Evolutionary conservation across 2,329 filamentous ascomycete genomes (phyloP).

Genomic region (Penicillium sp.): DNA sequence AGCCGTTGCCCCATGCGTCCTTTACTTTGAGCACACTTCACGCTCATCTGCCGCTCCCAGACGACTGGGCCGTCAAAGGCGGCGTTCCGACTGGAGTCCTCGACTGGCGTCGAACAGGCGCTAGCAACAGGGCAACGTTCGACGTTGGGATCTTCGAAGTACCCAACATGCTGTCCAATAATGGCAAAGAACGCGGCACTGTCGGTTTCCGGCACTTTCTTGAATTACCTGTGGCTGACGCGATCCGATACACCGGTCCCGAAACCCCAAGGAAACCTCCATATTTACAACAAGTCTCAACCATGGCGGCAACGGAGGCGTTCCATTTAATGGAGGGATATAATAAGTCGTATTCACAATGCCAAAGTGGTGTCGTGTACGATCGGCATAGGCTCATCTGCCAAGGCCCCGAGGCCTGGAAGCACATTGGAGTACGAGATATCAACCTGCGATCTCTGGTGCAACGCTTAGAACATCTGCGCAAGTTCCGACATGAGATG

Average conservation of each 20-base stretch:
- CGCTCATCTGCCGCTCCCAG: conserved; percentile 46
- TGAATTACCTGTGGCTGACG: conserved; percentile 47
- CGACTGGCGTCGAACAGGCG: conserved; percentile 27
- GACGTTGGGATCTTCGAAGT: conserved; percentile 49
- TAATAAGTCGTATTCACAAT: conserved; percentile 38
- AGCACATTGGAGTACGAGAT: conserved; percentile 43
- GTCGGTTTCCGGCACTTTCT: conserved; percentile 50
- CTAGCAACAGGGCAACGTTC: conserved; percentile 41
- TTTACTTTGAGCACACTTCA: conserved; percentile 46
- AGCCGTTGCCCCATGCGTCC: conserved; percentile 41
- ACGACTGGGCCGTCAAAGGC: conserved; percentile 34
- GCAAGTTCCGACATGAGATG: conserved; percentile 36
- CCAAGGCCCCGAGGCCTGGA: conserved; percentile 43
- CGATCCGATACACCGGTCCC: conserved; percentile 25
- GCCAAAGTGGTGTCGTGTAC: conserved; percentile 35
- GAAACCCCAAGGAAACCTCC: conserved; percentile 20
- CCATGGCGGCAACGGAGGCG: conserved; percentile 31
- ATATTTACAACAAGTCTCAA: conserved; percentile 25
- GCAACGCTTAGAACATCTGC: conserved; percentile 37
- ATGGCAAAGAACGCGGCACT: conserved; percentile 48
- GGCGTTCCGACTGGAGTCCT: conserved; percentile 28
- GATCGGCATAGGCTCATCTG: conserved; percentile 40
- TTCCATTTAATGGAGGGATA: conserved; percentile 39
- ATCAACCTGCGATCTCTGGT: conserved; percentile 35
- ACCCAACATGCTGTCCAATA: conserved; percentile 50